Percentiles rank a stretch among this genome's conserved stretches.
These are phyloP conservation scores for Hypholoma fasciculare DNA, from an alignment of 768 basidiomycete species.

Conservation along the genomic window DNA sequence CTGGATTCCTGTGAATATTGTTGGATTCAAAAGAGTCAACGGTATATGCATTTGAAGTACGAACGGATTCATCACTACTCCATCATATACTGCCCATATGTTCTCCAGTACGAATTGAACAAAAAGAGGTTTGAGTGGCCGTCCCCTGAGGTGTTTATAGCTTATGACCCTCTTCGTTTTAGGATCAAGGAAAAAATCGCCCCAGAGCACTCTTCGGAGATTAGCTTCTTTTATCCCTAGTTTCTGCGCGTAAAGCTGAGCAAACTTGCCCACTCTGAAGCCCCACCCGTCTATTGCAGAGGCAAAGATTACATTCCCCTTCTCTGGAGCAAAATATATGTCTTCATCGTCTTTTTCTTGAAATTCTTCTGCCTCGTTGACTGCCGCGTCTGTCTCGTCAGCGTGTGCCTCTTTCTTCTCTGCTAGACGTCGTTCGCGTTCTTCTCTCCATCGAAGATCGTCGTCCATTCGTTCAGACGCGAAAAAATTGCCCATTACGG, in stretches of 20 bases:
- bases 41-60: slow-evolving; percentile 31
- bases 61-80: slow-evolving; percentile 84
- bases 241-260: slow-evolving; percentile 87
- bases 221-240: slow-evolving; percentile 89
- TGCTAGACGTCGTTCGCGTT: slow-evolving; percentile 79
- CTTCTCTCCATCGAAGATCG: slow-evolving; percentile 91
- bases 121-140: slow-evolving; percentile 89
- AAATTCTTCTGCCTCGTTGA: slow-evolving; percentile 67
- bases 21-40: slow-evolving; percentile 13
- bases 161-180: slow-evolving; percentile 93
- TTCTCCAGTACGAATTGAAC: slow-evolving; percentile 98
- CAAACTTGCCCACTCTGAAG: slow-evolving; percentile 91
- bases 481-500: slow-evolving; percentile 95
- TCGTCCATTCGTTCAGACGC: slow-evolving; percentile 97
- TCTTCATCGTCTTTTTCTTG: slow-evolving; percentile 98
- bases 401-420: slow-evolving; percentile 71
- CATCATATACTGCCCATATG: slow-evolving; percentile 96
- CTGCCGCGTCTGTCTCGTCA: slow-evolving; percentile 60
- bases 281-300: slow-evolving; percentile 98
- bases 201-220: slow-evolving; percentile 88
- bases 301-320: slow-evolving; percentile 95
- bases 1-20: slow-evolving; percentile 64
- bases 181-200: slow-evolving; percentile 95
- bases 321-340: slow-evolving; percentile 94
- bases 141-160: slow-evolving; percentile 85